Evolutionary conservation across 805 yeast genomes (phyloP).

Genomic region (Ogataea wickerhamii): DNA sequence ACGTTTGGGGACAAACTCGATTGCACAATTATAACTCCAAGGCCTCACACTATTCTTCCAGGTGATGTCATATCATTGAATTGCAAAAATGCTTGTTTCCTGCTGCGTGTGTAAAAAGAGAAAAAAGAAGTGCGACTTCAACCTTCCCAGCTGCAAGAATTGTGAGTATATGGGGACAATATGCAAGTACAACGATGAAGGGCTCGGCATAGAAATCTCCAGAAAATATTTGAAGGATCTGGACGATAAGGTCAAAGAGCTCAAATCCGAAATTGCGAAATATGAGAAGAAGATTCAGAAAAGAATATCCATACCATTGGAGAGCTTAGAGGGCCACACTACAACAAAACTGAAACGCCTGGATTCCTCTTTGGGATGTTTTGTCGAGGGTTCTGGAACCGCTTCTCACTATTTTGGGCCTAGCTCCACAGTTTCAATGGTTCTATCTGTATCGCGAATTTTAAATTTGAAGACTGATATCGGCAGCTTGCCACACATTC

Average conservation of each 20-base stretch:
- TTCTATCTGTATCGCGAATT: constrained; percentile 10
- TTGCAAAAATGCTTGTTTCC: constrained; percentile 14
- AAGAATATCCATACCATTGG: neutral
- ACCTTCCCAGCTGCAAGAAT: constrained; percentile 18
- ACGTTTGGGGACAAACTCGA: too few species aligned
- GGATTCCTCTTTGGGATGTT: constrained; percentile 12
- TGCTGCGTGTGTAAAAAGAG: constrained; percentile 17
- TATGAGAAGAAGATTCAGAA: constrained; percentile 13
- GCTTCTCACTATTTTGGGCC: constrained; percentile 19
- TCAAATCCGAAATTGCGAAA: constrained; percentile 15
- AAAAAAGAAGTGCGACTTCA: constrained; percentile 21
- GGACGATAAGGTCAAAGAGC: constrained; percentile 13
- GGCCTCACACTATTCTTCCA: too few species aligned
- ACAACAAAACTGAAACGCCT: constrained; percentile 3
- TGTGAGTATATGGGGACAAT: constrained; percentile 18
- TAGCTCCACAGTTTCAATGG: constrained; percentile 12
- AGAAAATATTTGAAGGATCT: constrained; percentile 16
- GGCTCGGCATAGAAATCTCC: constrained; percentile 14
- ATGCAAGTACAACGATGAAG: constrained; percentile 22
- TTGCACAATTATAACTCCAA: too few species aligned
- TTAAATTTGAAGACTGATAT: constrained; percentile 2
- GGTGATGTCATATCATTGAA: too few species aligned
- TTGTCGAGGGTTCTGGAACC: constrained; percentile 13
- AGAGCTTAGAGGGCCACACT: neutral
- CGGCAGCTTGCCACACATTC: neutral